Evolutionary conservation across 148 eudicot genomes (phyloP).

Genomic region (Vaccinium macrocarpon): DNA sequence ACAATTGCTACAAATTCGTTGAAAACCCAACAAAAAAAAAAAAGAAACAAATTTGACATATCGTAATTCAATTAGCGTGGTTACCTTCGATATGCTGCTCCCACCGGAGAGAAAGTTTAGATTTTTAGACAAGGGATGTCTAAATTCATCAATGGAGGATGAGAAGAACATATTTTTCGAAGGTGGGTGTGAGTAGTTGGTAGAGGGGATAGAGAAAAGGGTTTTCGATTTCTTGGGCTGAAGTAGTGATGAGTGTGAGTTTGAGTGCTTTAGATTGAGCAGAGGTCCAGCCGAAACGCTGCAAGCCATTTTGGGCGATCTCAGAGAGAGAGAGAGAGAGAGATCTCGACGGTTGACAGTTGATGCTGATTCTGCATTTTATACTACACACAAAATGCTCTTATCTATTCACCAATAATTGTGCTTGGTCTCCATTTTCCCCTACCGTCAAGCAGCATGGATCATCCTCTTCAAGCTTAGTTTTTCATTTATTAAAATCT

Average conservation of each 20-base stretch:
- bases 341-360: slow-evolving; percentile 12
- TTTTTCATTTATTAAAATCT: too few species aligned
- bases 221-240: slow-evolving; percentile 22
- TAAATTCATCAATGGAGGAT: slow-evolving; percentile 4
- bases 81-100: slow-evolving; percentile 25
- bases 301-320: slow-evolving; percentile 34
- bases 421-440: neutral
- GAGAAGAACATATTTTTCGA: slow-evolving; percentile 17
- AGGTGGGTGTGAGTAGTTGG: slow-evolving; percentile 19
- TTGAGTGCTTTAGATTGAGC: slow-evolving; percentile 19
- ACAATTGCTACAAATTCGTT: neutral
- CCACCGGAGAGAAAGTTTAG: slow-evolving; percentile 5
- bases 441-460: too few species aligned
- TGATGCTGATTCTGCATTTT: neutral
- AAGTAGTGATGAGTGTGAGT: slow-evolving; percentile 23
- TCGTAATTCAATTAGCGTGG: neutral
- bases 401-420: slow-evolving; percentile 10
- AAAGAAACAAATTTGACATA: neutral
- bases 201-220: slow-evolving; percentile 20
- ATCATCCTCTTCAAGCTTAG: too few species aligned
- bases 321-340: slow-evolving; percentile 16
- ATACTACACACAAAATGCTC: neutral
- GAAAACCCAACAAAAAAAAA: neutral
- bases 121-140: slow-evolving; percentile 10
- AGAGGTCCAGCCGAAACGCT: slow-evolving; percentile 24